Percentiles rank a stretch among this genome's conserved stretches.
Evolutionary conservation across 2,329 filamentous ascomycete genomes (phyloP).

Genomic region (Ceratocystis eucalypticola): DNA sequence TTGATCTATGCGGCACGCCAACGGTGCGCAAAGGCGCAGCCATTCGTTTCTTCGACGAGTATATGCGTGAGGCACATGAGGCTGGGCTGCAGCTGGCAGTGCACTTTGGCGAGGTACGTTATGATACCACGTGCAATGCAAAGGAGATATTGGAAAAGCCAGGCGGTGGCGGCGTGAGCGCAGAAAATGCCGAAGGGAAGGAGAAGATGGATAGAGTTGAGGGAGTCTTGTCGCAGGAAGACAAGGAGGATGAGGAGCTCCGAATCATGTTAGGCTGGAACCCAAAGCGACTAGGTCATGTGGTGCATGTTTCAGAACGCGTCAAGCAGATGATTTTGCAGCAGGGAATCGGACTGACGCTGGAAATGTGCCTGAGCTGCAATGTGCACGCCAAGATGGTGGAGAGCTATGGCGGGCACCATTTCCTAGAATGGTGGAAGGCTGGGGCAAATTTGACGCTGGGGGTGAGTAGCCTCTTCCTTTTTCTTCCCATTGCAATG

Average conservation of each 20-base stretch:
- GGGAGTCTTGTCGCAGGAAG: constrained; percentile 22
- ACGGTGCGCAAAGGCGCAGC: constrained; percentile 37
- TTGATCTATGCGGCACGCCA: constrained; percentile 72
- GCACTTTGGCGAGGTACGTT: constrained; percentile 58
- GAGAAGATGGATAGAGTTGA: neutral
- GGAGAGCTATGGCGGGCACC: constrained; percentile 52
- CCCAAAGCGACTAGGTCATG: constrained; percentile 62
- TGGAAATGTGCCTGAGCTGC: constrained; percentile 69
- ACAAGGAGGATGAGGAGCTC: constrained; percentile 47
- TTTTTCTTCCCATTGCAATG: neutral
- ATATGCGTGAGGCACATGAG: constrained; percentile 43
- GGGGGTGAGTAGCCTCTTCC: constrained; percentile 41
- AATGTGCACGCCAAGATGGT: constrained; percentile 68
- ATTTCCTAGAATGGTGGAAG: constrained; percentile 61
- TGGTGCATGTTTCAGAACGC: constrained; percentile 55
- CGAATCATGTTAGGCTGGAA: constrained; percentile 48
- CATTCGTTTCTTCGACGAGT: constrained; percentile 43
- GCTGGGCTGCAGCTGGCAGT: constrained; percentile 51
- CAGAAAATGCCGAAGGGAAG: neutral
- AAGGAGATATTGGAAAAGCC: constrained; percentile 8
- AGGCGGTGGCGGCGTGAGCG: neutral
- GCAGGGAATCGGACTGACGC: constrained; percentile 38
- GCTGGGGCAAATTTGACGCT: constrained; percentile 49
- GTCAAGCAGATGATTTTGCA: constrained; percentile 41
- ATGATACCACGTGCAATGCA: constrained; percentile 12